Evolutionary conservation across 116 monocot species (phyloP).

Genomic region (Trichopus zeylanicus): DNA sequence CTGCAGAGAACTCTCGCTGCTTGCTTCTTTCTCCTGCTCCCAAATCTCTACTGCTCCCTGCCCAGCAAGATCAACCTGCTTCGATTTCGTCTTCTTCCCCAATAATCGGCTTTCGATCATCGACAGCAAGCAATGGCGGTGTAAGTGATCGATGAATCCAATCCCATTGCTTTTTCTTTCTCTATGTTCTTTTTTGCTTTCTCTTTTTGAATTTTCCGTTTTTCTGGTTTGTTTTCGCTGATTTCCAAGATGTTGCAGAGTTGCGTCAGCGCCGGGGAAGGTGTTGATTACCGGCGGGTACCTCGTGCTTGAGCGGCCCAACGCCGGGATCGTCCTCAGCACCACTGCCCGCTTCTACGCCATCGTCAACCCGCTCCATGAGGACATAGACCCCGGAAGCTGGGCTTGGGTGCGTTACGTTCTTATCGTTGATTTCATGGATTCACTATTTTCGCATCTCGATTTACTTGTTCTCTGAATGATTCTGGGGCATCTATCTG

Average conservation of each 20-base stretch:
- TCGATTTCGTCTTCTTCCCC: too few relatives aligned
- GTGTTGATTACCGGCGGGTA: slow-evolving; percentile 90
- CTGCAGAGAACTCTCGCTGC: too few relatives aligned
- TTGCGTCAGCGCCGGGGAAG: slow-evolving; percentile 95
- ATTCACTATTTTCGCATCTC: neutral
- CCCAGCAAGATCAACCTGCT: too few relatives aligned
- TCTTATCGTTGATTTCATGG: neutral
- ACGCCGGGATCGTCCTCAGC: slow-evolving; percentile 82
- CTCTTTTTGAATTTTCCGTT: neutral
- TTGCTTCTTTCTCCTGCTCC: too few relatives aligned
- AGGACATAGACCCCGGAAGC: slow-evolving; percentile 56
- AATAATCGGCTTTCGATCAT: too few relatives aligned
- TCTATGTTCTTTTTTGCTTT: neutral
- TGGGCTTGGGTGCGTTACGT: slow-evolving; percentile 75
- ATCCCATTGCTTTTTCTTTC: neutral
- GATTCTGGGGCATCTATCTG: neutral
- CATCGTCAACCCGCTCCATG: slow-evolving; percentile 61
- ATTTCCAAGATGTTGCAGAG: slow-evolving; percentile 26
- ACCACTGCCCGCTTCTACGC: slow-evolving; percentile 91
- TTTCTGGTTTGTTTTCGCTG: neutral
- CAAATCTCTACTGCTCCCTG: too few relatives aligned
- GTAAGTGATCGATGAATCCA: slow-evolving; percentile 1
- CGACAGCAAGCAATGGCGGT: slow-evolving; percentile 20
- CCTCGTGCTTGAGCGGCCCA: slow-evolving; percentile 84
- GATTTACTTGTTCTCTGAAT: neutral